phyloP scores from a whole-genome alignment of 2,329 filamentous ascomycete genomes.

The Botryotinia narcissicola region DNA sequence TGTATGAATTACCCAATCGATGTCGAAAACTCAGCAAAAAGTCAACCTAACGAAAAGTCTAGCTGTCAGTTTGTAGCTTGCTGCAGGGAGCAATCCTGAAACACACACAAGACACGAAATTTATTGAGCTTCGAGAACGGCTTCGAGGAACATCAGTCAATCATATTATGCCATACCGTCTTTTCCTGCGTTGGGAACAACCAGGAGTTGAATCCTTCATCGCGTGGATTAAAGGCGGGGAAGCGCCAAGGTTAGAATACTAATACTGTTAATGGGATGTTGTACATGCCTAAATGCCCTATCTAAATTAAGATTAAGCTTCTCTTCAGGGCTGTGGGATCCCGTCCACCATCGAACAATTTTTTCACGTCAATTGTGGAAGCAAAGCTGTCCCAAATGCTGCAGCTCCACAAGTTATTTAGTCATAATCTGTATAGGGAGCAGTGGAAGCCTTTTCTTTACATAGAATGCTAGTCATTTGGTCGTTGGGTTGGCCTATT shows the following conservation, averaged over 20 bases:
- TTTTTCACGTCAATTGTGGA: background rate
- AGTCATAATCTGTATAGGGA: background rate
- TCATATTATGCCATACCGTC: background rate
- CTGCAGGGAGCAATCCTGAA: background rate
- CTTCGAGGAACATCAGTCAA: background rate
- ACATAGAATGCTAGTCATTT: background rate
- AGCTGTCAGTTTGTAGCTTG: background rate
- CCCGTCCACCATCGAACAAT: background rate
- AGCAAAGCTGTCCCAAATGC: background rate
- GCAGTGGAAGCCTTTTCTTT: background rate
- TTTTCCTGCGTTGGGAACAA: no score
- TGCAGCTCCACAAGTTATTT: background rate
- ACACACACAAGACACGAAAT: background rate
- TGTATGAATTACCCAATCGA: background rate
- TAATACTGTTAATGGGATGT: background rate
- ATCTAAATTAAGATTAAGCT: slow-evolving; percentile 1
- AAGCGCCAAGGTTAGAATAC: background rate
- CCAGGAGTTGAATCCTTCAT: background rate
- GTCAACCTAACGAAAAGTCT: background rate
- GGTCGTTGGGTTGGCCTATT: background rate
- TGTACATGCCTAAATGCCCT: background rate
- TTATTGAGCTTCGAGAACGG: background rate
- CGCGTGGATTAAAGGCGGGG: background rate
- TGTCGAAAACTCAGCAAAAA: background rate
- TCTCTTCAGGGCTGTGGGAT: slow-evolving; percentile 1